These are phyloP conservation scores for Panaeolus papilionaceus DNA, from an alignment of 768 basidiomycete species.

Conservation along the genomic window DNA sequence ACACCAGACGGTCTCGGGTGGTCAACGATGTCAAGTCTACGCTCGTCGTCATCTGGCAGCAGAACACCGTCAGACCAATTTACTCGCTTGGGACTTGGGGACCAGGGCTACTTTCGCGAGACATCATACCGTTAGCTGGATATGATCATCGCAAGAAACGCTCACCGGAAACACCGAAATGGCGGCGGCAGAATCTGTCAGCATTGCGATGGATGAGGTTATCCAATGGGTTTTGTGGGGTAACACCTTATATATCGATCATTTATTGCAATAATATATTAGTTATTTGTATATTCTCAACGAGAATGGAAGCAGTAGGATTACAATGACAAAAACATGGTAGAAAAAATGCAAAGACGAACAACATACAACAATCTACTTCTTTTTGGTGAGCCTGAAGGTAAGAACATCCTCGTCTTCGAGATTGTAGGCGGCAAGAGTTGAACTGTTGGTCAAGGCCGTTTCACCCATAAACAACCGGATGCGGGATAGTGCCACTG, in stretches of 20 bases:
- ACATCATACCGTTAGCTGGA: background rate
- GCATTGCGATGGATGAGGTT: background rate
- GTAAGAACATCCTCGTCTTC: slow-evolving; percentile 89
- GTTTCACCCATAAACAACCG: slow-evolving; percentile 81
- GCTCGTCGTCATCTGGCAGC: background rate
- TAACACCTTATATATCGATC: background rate
- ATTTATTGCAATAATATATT: slow-evolving; percentile 1
- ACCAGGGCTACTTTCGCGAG: slow-evolving; percentile 5
- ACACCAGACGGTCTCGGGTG: background rate
- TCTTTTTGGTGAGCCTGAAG: slow-evolving; percentile 80
- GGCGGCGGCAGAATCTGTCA: background rate
- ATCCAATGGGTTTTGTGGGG: background rate
- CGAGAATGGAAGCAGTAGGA: slow-evolving; percentile 11
- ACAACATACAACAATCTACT: slow-evolving; percentile 39
- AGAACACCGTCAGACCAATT: background rate
- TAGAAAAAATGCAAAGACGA: background rate
- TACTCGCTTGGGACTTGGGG: slow-evolving; percentile 4
- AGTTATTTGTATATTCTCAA: slow-evolving; percentile 4
- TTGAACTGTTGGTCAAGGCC: slow-evolving; percentile 86
- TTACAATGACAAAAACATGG: slow-evolving; percentile 11
- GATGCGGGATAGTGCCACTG: slow-evolving; percentile 82
- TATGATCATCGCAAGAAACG: background rate
- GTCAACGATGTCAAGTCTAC: background rate
- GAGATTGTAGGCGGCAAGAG: slow-evolving; percentile 87
- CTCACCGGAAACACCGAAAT: background rate